Percentiles rank a stretch among this genome's conserved stretches.
These are phyloP conservation scores for Parastagonospora nodorum DNA, from an alignment of 2,329 filamentous ascomycete genomes.

Conservation along the genomic window DNA sequence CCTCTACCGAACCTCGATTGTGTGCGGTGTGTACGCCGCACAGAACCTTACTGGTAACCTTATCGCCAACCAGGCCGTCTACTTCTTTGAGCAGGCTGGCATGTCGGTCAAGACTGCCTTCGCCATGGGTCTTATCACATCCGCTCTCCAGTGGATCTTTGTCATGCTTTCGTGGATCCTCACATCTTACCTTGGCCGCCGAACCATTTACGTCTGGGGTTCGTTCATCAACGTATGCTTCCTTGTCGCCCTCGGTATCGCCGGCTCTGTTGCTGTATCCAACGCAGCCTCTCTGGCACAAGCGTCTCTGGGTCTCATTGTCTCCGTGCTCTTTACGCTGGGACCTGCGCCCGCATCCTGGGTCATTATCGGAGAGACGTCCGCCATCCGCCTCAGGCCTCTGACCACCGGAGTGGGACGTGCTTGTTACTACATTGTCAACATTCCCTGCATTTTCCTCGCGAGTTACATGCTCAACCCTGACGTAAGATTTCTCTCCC, in stretches of 20 bases:
- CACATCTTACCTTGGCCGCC: constrained; percentile 66
- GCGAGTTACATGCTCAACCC: constrained; percentile 66
- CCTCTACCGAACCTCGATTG: constrained; percentile 59
- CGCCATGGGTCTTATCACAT: constrained; percentile 67
- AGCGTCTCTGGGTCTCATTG: constrained; percentile 66
- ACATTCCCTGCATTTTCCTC: constrained; percentile 71
- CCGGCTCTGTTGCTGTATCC: constrained; percentile 55
- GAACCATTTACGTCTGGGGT: constrained; percentile 68
- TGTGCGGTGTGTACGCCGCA: constrained; percentile 62
- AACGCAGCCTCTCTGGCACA: constrained; percentile 58
- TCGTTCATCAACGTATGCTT: constrained; percentile 59
- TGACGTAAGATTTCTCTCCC: constrained; percentile 25
- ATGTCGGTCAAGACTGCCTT: constrained; percentile 62
- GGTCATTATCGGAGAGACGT: constrained; percentile 71
- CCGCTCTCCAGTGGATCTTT: constrained; percentile 64
- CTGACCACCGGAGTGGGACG: constrained; percentile 70
- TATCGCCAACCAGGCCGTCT: constrained; percentile 67
- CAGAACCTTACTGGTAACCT: constrained; percentile 68
- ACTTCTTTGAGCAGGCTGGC: constrained; percentile 68
- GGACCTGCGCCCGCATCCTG: constrained; percentile 68
- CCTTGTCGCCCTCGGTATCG: constrained; percentile 64
- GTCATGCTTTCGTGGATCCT: constrained; percentile 72
- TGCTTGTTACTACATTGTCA: constrained; percentile 65
- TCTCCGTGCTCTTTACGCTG: constrained; percentile 68
- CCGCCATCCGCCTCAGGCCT: constrained; percentile 66